Percentiles rank a stretch among this genome's conserved stretches.
These are phyloP conservation scores for Cladosporium sp. DNA, from an alignment of 2,329 filamentous ascomycete genomes.

Conservation along the genomic window DNA sequence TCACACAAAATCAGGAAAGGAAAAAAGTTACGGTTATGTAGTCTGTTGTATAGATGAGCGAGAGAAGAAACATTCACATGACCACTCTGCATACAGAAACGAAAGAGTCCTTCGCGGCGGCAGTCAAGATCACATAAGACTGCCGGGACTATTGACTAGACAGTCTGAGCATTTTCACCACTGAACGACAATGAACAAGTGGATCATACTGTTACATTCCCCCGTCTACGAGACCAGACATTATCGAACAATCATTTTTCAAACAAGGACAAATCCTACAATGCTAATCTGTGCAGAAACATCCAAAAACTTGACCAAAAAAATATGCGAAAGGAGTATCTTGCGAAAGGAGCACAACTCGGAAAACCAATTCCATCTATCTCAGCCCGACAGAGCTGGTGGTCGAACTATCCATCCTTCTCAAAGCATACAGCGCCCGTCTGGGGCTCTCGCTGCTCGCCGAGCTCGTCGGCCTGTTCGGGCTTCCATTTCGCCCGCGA, in stretches of 20 bases:
- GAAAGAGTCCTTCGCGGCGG: too few species aligned
- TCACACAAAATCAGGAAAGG: not conserved
- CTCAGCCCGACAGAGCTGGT: constrained; percentile 17
- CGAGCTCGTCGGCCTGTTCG: constrained; percentile 18
- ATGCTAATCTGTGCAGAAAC: not conserved
- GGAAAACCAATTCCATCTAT: not conserved
- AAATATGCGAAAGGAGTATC: not conserved
- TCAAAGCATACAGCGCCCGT: constrained; percentile 14
- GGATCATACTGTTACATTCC: too few species aligned
- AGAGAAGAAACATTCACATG: not conserved
- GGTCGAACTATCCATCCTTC: constrained; percentile 12
- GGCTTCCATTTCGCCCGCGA: constrained; percentile 12
- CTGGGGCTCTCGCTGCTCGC: constrained; percentile 16
- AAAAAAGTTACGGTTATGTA: not conserved
- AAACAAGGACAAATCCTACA: not conserved
- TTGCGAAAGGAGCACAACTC: not conserved
- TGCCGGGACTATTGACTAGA: too few species aligned
- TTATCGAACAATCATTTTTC: too few species aligned
- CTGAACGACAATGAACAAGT: too few species aligned
- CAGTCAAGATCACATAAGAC: too few species aligned
- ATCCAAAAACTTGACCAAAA: not conserved
- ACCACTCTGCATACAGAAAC: too few species aligned
- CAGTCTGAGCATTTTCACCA: too few species aligned
- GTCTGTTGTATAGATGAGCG: not conserved
- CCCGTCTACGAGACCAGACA: too few species aligned